Evolutionary conservation across 73 alveolate species (phyloP).

Genomic region (Paramecium sexaurelia): DNA sequence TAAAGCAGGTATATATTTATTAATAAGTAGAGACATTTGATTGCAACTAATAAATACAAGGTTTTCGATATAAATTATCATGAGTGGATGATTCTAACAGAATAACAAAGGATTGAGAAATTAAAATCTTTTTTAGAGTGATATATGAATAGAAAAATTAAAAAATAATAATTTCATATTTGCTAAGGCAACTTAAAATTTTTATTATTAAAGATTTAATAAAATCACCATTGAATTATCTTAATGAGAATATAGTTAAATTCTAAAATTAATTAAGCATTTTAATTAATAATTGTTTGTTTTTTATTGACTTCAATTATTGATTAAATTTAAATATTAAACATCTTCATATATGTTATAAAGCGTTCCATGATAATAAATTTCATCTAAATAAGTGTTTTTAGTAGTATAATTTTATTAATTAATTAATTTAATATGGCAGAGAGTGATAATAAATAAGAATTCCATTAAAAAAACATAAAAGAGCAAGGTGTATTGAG

Average conservation of each 20-base stretch:
- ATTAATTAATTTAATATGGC: background rate
- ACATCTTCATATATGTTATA: too few species aligned
- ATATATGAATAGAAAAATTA: background rate
- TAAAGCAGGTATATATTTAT: background rate
- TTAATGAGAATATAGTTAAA: too few species aligned
- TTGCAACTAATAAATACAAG: background rate
- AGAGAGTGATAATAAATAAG: background rate
- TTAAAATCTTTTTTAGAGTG: background rate
- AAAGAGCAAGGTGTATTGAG: too few species aligned
- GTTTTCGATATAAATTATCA: background rate
- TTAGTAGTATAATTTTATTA: too few species aligned
- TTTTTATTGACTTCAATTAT: too few species aligned
- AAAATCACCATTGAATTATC: slow-evolving; percentile 65
- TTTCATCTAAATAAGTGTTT: too few species aligned
- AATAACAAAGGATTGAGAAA: background rate
- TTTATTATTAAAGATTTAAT: slow-evolving; percentile 63
- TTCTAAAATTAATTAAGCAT: too few species aligned
- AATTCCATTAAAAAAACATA: background rate
- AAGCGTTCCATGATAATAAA: too few species aligned
- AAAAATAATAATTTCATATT: background rate
- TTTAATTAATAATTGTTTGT: too few species aligned
- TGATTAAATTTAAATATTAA: too few species aligned
- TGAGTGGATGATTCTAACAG: background rate
- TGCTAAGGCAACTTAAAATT: slow-evolving; percentile 73
- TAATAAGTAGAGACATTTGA: slow-evolving; percentile 32